Evolutionary conservation across 352 stramenopile species (phyloP), one percentile per base, ranked within the genome.

Genomic region (Phytopythium cucurbitacearum): DNA sequence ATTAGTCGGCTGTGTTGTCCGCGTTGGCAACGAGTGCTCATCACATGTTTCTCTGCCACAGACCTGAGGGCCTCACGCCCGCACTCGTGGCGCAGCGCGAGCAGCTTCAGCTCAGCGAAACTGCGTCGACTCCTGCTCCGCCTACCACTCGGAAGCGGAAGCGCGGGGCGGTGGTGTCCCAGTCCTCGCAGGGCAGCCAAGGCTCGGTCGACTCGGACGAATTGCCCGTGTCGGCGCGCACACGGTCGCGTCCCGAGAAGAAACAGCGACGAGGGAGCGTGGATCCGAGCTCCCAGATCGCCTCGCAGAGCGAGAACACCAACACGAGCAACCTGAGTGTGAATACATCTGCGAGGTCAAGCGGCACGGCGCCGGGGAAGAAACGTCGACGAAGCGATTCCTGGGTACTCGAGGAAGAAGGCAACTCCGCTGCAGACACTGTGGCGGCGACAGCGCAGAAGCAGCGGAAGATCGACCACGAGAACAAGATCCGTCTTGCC

Each of bases 61-160:
- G 67, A n/a, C 51, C 56, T 11, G 66, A 59, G 50, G 66, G 66
- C 3, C 45, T 75, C 5, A 69, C 59, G 4, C 11, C 51, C 0
- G 10, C 56, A 32, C 64, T 69, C 15, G 51, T 65, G 36, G 48
- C 51, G 32, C 50, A 70, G 5, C 57, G 68, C 10, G 55, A 48
- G 4, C 53, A 51, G 42, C 32, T 65, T 8, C 64, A 38, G 21
- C 21, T 28, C 21, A n/a, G 67, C 54, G 7, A 59, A 62, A n/a
- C 47, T 65, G 57, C 60, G 50, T 55, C 61, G 8, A 53, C 64
- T 38, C 40, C 53, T 16, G 28, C 16, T 8, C 53, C 15, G 4
- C 4, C 35, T 3, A 3, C 60, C 3, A 72, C 54, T 15, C 56
- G 60, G 7, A 72, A 71, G 33, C 53, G 67, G 7, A 56, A 38